phyloP scores from a whole-genome alignment of 495 filamentous ascomycete species.

The Penicillium ucsense region DNA sequence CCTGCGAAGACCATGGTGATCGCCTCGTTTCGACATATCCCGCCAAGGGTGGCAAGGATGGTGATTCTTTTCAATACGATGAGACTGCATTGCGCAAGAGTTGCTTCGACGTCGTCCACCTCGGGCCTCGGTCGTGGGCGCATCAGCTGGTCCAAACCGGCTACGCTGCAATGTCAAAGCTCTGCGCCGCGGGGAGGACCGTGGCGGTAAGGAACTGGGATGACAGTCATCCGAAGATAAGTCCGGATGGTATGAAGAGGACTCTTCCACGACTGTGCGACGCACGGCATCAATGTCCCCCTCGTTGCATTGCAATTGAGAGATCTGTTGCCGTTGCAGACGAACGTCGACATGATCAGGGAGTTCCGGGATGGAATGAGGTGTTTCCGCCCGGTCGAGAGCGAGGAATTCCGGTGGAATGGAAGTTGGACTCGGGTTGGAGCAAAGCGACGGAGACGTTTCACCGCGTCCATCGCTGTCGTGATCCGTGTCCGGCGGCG shows the following conservation, averaged over 20 bases:
- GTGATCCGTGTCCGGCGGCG: slow-evolving; percentile 35
- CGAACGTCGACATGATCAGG: slow-evolving; percentile 19
- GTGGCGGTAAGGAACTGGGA: slow-evolving; percentile 33
- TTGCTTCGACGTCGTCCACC: slow-evolving; percentile 23
- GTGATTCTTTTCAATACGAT: slow-evolving; percentile 34
- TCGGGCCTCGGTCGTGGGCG: slow-evolving; percentile 2
- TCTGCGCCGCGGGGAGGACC: slow-evolving; percentile 22
- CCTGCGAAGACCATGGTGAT: slow-evolving; percentile 31
- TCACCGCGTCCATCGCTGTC: slow-evolving; percentile 27
- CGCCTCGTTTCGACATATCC: slow-evolving; percentile 28
- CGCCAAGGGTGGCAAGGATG: slow-evolving; percentile 13
- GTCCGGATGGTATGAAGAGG: slow-evolving; percentile 3
- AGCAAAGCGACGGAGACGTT: slow-evolving; percentile 22
- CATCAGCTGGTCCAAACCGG: slow-evolving; percentile 18
- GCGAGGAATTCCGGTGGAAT: slow-evolving; percentile 15
- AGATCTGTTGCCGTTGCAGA: slow-evolving; percentile 33
- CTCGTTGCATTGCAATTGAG: slow-evolving; percentile 32
- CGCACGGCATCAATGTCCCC: slow-evolving; percentile 29
- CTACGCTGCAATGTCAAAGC: slow-evolving; percentile 18
- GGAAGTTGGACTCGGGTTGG: slow-evolving; percentile 28
- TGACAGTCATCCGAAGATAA: slow-evolving; percentile 29
- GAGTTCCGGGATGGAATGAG: background rate
- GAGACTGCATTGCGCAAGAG: slow-evolving; percentile 12
- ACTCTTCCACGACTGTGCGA: slow-evolving; percentile 20
- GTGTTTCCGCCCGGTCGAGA: slow-evolving; percentile 5